Evolutionary conservation across 1,284 basidiomycete genomes (phyloP).

Genomic region (Prillingera fragicola): DNA sequence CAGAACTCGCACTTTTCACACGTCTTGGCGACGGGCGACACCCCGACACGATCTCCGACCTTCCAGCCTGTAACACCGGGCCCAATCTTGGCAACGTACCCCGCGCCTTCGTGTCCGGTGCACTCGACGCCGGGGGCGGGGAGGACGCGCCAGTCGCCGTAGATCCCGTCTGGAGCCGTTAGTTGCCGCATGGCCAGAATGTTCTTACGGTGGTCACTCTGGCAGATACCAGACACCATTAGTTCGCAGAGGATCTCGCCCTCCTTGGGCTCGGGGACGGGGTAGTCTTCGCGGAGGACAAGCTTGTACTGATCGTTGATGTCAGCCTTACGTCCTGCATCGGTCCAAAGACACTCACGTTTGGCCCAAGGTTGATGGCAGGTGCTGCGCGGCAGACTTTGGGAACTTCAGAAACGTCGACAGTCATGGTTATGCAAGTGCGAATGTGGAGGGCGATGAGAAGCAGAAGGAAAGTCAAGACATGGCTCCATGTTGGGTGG

Average conservation of each 20-base stretch:
- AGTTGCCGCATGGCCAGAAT: no score
- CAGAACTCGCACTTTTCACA: slow-evolving; percentile 18
- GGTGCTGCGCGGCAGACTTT: slow-evolving; percentile 19
- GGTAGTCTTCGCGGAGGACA: slow-evolving; percentile 15
- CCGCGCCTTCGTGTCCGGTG: slow-evolving; percentile 20
- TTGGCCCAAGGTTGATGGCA: slow-evolving; percentile 7
- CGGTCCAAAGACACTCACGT: no score
- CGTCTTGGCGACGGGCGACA: slow-evolving; percentile 13
- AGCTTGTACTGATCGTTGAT: slow-evolving; percentile 14
- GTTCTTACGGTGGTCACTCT: slow-evolving; percentile 21
- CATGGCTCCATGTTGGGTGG: no score
- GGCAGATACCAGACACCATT: slow-evolving; percentile 16
- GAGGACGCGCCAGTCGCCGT: slow-evolving; percentile 14
- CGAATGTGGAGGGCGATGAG: no score
- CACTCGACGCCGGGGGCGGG: slow-evolving; percentile 15
- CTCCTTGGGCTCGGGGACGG: slow-evolving; percentile 14
- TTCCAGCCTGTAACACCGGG: slow-evolving; percentile 15
- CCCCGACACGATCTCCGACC: slow-evolving; percentile 15
- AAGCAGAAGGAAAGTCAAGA: no score
- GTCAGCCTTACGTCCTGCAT: slow-evolving; percentile 1
- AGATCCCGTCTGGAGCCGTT: slow-evolving; percentile 12
- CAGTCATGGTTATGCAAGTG: slow-evolving; percentile 5
- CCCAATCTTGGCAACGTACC: slow-evolving; percentile 14
- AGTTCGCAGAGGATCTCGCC: slow-evolving; percentile 19
- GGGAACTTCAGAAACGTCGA: no score